phyloP scores from a whole-genome alignment of 2,329 filamentous ascomycete species.

The Botrytis medusae region DNA sequence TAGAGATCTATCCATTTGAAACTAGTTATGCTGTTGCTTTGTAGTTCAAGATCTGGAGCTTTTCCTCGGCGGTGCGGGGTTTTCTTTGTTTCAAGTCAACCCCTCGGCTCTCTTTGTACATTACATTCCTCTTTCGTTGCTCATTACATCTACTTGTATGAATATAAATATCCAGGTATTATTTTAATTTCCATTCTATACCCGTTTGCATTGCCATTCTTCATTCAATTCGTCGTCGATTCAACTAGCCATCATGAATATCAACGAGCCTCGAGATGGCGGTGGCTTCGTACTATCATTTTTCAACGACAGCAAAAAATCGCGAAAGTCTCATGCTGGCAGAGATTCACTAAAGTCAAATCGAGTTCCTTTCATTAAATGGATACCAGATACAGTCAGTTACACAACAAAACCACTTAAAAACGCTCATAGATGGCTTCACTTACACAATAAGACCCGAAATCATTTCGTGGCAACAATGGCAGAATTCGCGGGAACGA shows the following conservation, averaged over 20 bases:
- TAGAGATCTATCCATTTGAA: not conserved
- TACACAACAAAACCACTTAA: not conserved
- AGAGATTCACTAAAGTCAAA: conserved; percentile 30
- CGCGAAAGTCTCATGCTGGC: conserved; percentile 17
- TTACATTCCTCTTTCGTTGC: not conserved
- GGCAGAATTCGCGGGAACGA: conserved; percentile 33
- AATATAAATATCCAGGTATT: not conserved
- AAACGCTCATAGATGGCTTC: conserved; percentile 22
- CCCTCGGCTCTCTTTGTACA: not conserved
- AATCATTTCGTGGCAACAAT: conserved; percentile 26
- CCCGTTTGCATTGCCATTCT: no score
- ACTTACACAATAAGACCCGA: conserved; percentile 19
- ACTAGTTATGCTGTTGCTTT: conserved; percentile 1
- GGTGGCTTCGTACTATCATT: conserved; percentile 31
- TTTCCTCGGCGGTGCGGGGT: not conserved
- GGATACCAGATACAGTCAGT: conserved; percentile 28
- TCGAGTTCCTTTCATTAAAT: conserved; percentile 25
- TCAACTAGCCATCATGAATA: conserved; percentile 29
- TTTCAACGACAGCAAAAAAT: conserved; percentile 25
- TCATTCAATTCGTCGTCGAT: conserved; percentile 22
- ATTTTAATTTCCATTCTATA: not conserved
- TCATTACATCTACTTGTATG: not conserved
- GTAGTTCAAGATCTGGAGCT: not conserved
- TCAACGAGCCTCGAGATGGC: conserved; percentile 30
- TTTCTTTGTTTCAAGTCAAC: not conserved